Conservation (phyloP, 225 moss, liverwort and hornwort genomes). For the Takakia lepidozioides region DNA sequence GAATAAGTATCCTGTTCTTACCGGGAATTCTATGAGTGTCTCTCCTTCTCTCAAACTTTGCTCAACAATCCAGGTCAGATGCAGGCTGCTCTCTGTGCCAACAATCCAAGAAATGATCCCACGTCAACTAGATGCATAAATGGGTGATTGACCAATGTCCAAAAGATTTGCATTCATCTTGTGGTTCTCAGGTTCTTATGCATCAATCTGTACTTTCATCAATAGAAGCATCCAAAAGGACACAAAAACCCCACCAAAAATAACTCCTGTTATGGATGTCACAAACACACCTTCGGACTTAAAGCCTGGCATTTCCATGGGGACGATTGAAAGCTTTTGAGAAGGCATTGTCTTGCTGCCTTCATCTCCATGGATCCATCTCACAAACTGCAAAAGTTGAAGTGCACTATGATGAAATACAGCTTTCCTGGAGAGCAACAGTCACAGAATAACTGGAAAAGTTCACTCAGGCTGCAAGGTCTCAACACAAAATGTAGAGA, state of each 20-base stretch:
- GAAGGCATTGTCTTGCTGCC: slow-evolving; percentile 7
- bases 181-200: not conserved
- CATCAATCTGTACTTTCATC: not conserved
- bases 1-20: no score
- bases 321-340: slow-evolving; percentile 19
- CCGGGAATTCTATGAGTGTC: slow-evolving; percentile 51
- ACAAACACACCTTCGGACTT: slow-evolving; percentile 35
- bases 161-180: not conserved
- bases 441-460: no score
- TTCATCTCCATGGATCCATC: slow-evolving; percentile 30
- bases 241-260: not conserved
- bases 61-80: no score
- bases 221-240: not conserved
- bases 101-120: no score
- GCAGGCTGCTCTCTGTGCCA: no score
- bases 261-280: not conserved
- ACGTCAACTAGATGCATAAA: not conserved
- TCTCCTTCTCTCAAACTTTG: slow-evolving; percentile 53
- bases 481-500: no score
- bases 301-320: slow-evolving; percentile 35
- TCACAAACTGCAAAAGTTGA: slow-evolving; percentile 11
- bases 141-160: not conserved
- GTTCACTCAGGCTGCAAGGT: no score
- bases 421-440: not conserved
- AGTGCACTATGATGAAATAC: not conserved